These are phyloP conservation scores for Coffea canephora DNA, from an alignment of 257 asterid species.

Conservation along the genomic window DNA sequence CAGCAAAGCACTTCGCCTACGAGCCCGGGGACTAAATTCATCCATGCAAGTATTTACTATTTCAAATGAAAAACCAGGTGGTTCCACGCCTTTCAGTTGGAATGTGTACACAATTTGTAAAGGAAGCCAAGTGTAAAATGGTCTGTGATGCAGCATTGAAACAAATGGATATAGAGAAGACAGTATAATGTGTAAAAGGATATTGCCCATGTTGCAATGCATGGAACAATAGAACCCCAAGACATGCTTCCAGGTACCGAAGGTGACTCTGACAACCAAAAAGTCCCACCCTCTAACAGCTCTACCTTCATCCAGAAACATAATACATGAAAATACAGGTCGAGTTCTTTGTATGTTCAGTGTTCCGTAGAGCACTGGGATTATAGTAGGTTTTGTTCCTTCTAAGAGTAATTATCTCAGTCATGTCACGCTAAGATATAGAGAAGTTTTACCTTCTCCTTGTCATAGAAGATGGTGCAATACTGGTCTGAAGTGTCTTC, in stretches of 20 bases:
- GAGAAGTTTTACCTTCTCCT: slow-evolving; percentile 65
- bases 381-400: not conserved
- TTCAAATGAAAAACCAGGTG: slow-evolving; percentile 93
- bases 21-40: slow-evolving; percentile 87
- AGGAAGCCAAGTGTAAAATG: slow-evolving; percentile 34
- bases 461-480: slow-evolving; percentile 84
- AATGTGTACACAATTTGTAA: slow-evolving; percentile 85
- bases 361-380: not conserved
- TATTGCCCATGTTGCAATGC: slow-evolving; percentile 97
- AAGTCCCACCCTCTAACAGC: slow-evolving; percentile 94
- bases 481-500: slow-evolving; percentile 88
- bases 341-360: not conserved
- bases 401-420: not conserved
- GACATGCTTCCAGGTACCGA: slow-evolving; percentile 99
- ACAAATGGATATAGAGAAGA: slow-evolving; percentile 9
- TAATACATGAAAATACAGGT: slow-evolving; percentile 6
- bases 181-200: slow-evolving; percentile 46
- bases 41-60: slow-evolving; percentile 96
- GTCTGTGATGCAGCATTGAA: slow-evolving; percentile 12
- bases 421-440: slow-evolving; percentile 1
- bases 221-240: slow-evolving; percentile 90
- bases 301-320: slow-evolving; percentile 62
- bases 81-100: slow-evolving; percentile 95
- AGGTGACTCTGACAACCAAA: slow-evolving; percentile 98
- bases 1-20: slow-evolving; percentile 94